A percentile compares a stretch with the other conserved stretches of the same genome.
Evolutionary conservation across 2,329 filamentous ascomycete species (phyloP).

Genomic region (Diaporthe caulivora): DNA sequence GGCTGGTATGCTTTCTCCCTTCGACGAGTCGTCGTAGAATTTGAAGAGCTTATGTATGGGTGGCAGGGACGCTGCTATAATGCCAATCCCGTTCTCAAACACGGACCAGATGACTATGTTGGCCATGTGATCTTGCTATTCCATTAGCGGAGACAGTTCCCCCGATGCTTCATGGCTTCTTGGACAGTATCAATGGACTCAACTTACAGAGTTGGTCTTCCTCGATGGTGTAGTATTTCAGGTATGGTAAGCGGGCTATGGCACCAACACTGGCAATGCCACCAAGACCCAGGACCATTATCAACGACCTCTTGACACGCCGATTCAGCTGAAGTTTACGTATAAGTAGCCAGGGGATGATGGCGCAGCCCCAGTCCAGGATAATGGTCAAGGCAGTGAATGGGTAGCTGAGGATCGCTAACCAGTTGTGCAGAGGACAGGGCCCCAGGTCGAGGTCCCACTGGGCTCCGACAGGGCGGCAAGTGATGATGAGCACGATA

Average conservation of each 20-base stretch:
- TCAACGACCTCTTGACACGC: constrained; percentile 54
- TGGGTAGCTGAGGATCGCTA: constrained; percentile 26
- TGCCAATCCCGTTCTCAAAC: constrained; percentile 52
- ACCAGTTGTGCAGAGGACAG: constrained; percentile 4
- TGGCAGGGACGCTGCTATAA: constrained; percentile 50
- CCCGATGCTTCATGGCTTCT: rapidly evolving
- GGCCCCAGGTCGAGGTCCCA: constrained; percentile 11
- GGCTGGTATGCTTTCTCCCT: neutral
- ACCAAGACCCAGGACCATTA: constrained; percentile 57
- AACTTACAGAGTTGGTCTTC: constrained; percentile 59
- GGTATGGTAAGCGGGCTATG: constrained; percentile 14
- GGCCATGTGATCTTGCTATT: constrained; percentile 42
- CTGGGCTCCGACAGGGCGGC: constrained; percentile 27
- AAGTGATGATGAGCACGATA: constrained; percentile 51
- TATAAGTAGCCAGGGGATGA: constrained; percentile 54
- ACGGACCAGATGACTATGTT: constrained; percentile 62
- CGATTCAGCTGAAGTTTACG: constrained; percentile 56
- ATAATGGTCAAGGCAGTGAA: constrained; percentile 25
- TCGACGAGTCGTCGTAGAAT: constrained; percentile 1
- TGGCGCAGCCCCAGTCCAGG: constrained; percentile 28
- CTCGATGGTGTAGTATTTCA: constrained; percentile 53
- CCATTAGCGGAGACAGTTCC: neutral
- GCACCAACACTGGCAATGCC: constrained; percentile 52
- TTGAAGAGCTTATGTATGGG: constrained; percentile 31
- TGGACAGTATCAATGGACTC: neutral